Conservation (phyloP, 164 flowering plant species). For the Cinnamomum micranthum region DNA sequence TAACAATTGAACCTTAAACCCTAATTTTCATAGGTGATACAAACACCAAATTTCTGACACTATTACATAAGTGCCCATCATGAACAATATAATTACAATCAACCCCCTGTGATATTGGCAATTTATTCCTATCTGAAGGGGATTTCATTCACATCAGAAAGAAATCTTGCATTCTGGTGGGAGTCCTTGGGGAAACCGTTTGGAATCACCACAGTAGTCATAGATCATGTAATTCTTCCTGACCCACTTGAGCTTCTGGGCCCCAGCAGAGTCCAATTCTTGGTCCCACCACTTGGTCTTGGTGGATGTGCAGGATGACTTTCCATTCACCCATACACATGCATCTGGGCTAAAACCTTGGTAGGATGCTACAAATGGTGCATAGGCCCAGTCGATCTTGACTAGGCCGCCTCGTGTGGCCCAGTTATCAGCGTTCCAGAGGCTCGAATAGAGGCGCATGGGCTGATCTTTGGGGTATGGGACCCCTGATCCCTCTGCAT, state of each 20-base stretch:
- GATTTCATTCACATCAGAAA: no score
- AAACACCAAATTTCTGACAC: no score
- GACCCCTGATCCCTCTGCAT: neutral
- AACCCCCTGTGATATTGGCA: neutral
- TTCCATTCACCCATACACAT: slow-evolving; percentile 2
- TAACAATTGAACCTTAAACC: no score
- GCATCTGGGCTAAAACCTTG: neutral
- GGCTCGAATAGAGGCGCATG: slow-evolving; percentile 8
- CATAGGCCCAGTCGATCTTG: slow-evolving; percentile 7
- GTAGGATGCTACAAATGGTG: slow-evolving; percentile 6
- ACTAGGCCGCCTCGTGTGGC: slow-evolving; percentile 8
- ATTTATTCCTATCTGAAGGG: neutral
- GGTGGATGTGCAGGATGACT: neutral
- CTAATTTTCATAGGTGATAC: no score
- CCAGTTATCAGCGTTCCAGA: slow-evolving; percentile 13
- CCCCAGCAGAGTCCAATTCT: slow-evolving; percentile 10
- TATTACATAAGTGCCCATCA: no score
- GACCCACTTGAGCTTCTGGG: slow-evolving; percentile 12
- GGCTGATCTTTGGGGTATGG: slow-evolving; percentile 12
- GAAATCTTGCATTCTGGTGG: slow-evolving; percentile 1
- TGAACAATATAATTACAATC: neutral
- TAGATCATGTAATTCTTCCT: slow-evolving; percentile 12
- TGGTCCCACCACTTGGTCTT: slow-evolving; percentile 9
- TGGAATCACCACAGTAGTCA: slow-evolving; percentile 2
- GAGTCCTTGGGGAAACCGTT: neutral